Evolutionary conservation across 176 grass and related monocot genomes (phyloP).

Genomic region (Pontederia paniculata): DNA sequence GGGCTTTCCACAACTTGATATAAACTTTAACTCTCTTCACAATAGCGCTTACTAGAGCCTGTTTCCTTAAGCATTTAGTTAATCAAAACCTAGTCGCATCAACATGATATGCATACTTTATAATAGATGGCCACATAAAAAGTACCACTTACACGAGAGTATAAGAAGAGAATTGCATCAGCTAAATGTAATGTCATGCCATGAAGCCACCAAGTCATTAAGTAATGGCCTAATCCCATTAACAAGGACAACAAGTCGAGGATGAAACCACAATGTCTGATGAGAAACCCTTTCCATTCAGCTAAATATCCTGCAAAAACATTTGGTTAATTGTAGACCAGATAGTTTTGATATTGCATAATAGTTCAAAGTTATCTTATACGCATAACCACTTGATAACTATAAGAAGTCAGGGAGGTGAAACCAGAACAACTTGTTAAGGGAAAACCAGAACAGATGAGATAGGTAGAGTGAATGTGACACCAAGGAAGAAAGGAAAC

Average conservation of each 20-base stretch:
- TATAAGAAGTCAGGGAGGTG: no score
- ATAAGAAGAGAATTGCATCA: conserved; percentile 79
- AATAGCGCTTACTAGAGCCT: conserved; percentile 78
- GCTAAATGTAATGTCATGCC: conserved; percentile 94
- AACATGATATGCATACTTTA: background rate
- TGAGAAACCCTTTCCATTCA: conserved; percentile 73
- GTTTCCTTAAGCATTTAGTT: background rate
- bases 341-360: no score
- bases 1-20: conserved; percentile 62
- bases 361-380: no score
- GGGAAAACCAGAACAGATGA: no score
- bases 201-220: conserved; percentile 85
- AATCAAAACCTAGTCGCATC: no score
- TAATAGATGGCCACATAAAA: background rate
- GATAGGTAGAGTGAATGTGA: no score
- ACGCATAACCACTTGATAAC: no score
- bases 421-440: no score
- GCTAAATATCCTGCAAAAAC: conserved; percentile 62
- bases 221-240: conserved; percentile 85
- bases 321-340: conserved; percentile 3
- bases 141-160: conserved; percentile 69
- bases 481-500: no score
- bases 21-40: conserved; percentile 65
- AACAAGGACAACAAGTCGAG: conserved; percentile 62
- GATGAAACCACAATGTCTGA: conserved; percentile 79